Percentiles rank a stretch among this genome's conserved stretches.
These are phyloP conservation scores for Chamaecyparis obtusa DNA, from an alignment of 75 land plant genomes.

Conservation along the genomic window DNA sequence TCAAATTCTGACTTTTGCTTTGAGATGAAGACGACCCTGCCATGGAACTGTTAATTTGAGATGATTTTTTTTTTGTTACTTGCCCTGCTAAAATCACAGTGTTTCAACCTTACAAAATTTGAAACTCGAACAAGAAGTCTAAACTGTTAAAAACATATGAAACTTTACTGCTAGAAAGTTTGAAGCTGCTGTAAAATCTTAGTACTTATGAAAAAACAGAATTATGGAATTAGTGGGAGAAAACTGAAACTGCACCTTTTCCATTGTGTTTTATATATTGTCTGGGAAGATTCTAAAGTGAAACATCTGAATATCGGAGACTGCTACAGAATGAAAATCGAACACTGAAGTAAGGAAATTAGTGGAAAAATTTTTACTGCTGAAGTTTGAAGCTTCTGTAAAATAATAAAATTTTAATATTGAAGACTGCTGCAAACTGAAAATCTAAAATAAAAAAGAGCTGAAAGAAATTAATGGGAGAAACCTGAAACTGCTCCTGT, in stretches of 20 bases:
- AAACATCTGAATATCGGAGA: too few relatives aligned
- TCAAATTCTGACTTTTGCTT: not conserved
- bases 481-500: not conserved
- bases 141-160: not conserved
- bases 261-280: not conserved
- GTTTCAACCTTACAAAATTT: not conserved
- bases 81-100: not conserved
- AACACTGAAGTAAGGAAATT: too few relatives aligned
- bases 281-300: not conserved
- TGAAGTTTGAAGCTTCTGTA: not conserved
- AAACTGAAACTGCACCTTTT: not conserved
- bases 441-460: not conserved
- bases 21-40: not conserved
- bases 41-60: not conserved
- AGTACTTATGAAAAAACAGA: not conserved
- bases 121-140: not conserved
- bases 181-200: not conserved
- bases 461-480: not conserved
- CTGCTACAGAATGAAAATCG: too few relatives aligned
- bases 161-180: not conserved
- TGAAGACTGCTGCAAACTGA: not conserved
- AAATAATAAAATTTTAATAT: not conserved
- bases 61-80: not conserved
- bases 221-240: not conserved
- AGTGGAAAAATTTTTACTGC: not conserved